phyloP scores from a whole-genome alignment of 2,329 filamentous ascomycete genomes.

The Microcyclospora tardicrescens region DNA sequence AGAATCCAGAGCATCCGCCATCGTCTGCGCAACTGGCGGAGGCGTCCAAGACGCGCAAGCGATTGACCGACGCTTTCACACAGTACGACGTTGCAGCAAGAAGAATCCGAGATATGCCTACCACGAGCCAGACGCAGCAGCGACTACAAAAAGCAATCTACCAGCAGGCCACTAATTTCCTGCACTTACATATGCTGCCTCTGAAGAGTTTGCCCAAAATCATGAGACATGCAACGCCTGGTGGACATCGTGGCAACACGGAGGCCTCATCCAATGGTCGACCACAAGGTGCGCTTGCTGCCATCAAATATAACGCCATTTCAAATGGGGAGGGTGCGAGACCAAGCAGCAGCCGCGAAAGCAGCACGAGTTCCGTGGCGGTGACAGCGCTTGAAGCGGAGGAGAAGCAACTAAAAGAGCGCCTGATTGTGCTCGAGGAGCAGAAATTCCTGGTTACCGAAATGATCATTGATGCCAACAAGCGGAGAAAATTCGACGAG shows the following conservation, averaged over 20 bases:
- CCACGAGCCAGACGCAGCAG: conserved; percentile 57
- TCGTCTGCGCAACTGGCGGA: conserved; percentile 63
- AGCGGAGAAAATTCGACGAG: conserved; percentile 71
- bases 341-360: conserved; percentile 35
- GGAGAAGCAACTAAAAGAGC: conserved; percentile 68
- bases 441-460: conserved; percentile 79
- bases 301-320: conserved; percentile 46
- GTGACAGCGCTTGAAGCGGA: conserved; percentile 63
- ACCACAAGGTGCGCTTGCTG: conserved; percentile 38
- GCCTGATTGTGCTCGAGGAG: conserved; percentile 75
- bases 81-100: conserved; percentile 77
- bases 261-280: conserved; percentile 16
- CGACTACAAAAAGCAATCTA: conserved; percentile 72
- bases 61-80: conserved; percentile 74
- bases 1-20: conserved; percentile 56
- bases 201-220: conserved; percentile 44
- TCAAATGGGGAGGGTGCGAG: conserved; percentile 28
- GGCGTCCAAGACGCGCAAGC: conserved; percentile 77
- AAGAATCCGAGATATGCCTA: conserved; percentile 66
- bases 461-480: conserved; percentile 69
- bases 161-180: conserved; percentile 65
- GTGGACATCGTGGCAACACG: conserved; percentile 23
- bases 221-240: conserved; percentile 41
- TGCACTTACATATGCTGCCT: conserved; percentile 84
- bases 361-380: conserved; percentile 27